phyloP scores from a whole-genome alignment of 2,329 filamentous ascomycete species.

The Aspergillus japonicus region DNA sequence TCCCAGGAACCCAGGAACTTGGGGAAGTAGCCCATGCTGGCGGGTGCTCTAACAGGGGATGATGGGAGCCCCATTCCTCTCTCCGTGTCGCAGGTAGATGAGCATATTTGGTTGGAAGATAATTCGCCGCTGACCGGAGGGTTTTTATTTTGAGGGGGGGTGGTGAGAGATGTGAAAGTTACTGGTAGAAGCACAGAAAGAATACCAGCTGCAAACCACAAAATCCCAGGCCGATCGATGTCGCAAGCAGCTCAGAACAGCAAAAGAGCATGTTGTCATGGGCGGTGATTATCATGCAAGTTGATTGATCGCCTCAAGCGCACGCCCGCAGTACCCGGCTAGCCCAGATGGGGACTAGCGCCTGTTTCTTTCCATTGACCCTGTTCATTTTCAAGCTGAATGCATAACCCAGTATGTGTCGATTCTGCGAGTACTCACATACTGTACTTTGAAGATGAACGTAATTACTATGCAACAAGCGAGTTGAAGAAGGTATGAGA shows the following conservation, averaged over 20 bases:
- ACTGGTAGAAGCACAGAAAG: no score
- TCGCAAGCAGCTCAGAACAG: conserved; percentile 1
- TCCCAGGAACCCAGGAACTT: conserved; percentile 16
- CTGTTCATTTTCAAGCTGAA: not conserved
- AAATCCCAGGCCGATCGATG: not conserved
- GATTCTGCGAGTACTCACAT: no score
- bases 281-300: conserved; percentile 7
- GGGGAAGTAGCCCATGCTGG: conserved; percentile 17
- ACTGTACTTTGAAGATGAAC: not conserved
- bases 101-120: not conserved
- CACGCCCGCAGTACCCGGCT: not conserved
- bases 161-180: not conserved
- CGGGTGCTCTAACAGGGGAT: not conserved
- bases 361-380: not conserved
- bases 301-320: conserved; percentile 9
- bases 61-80: not conserved
- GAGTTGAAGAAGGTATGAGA: not conserved
- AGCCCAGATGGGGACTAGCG: not conserved
- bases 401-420: no score
- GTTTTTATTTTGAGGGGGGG: not conserved
- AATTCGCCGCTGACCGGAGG: not conserved
- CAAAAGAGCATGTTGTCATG: conserved; percentile 8
- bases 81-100: not conserved
- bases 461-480: not conserved
- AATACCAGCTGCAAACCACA: no score